phyloP scores from a whole-genome alignment of 2,329 filamentous ascomycete species.

The Diaporthe humulicola region DNA sequence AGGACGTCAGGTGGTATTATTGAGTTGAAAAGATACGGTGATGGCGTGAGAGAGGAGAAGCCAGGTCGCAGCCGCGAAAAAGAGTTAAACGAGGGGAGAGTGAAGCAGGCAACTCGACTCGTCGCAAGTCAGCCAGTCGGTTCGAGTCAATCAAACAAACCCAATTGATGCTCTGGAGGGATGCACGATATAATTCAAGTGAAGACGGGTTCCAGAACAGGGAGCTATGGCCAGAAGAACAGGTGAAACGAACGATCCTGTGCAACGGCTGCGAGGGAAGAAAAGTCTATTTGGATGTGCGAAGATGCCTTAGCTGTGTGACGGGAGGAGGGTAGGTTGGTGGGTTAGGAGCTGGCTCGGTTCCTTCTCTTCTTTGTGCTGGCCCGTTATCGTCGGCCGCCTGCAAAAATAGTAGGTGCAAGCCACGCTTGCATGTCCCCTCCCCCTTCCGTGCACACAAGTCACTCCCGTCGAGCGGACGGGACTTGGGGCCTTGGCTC shows the following conservation, averaged over 20 bases:
- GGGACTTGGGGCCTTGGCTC: constrained; percentile 20
- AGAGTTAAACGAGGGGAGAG: constrained; percentile 1
- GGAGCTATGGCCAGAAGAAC: constrained; percentile 6
- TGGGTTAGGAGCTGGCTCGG: not conserved
- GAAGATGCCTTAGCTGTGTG: not conserved
- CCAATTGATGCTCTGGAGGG: constrained; percentile 2
- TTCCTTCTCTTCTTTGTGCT: constrained; percentile 18
- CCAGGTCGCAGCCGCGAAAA: not conserved
- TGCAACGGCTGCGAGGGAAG: constrained; percentile 3
- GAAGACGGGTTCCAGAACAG: not conserved
- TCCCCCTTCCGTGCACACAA: not conserved
- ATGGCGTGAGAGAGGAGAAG: not conserved
- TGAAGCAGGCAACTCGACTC: constrained; percentile 3
- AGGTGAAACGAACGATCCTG: constrained; percentile 13
- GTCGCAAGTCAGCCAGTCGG: constrained; percentile 1
- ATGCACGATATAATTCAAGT: not conserved
- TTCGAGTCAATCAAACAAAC: constrained; percentile 21
- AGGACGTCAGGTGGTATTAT: not conserved
- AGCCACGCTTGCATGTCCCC: not conserved
- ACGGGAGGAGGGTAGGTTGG: not conserved
- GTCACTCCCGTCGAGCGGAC: not conserved
- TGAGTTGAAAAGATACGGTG: not conserved
- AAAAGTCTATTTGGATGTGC: constrained; percentile 7
- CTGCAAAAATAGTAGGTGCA: constrained; percentile 19
- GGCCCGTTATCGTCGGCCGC: constrained; percentile 8